Conservation (phyloP, 202 grass and related monocot genomes). For the Schoenoplectus tabernaemontani region DNA sequence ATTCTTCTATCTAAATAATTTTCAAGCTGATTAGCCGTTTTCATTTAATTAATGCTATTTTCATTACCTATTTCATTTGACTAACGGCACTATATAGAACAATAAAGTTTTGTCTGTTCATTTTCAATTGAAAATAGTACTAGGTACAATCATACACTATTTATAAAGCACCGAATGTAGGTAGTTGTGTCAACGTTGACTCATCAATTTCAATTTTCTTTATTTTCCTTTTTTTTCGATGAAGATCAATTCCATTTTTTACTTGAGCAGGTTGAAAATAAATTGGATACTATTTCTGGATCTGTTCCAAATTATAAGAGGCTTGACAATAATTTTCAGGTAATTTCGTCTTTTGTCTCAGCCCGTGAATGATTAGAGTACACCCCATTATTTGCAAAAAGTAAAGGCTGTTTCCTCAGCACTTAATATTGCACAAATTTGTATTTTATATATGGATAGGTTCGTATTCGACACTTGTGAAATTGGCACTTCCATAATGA, state of each 20-base stretch:
- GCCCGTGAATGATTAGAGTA: neutral
- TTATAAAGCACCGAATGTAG: neutral
- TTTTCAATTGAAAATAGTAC: neutral
- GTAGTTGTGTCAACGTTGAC: neutral
- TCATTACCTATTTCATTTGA: too few relatives aligned
- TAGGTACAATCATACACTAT: neutral
- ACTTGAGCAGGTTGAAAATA: neutral
- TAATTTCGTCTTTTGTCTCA: neutral
- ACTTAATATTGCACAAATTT: too few relatives aligned
- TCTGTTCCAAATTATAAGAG: neutral
- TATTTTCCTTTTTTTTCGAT: too few relatives aligned
- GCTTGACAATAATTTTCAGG: neutral
- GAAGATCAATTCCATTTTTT: too few relatives aligned
- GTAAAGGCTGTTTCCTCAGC: too few relatives aligned
- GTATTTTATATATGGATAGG: too few relatives aligned
- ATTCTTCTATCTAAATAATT: neutral
- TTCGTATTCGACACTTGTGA: too few relatives aligned
- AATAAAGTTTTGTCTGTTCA: neutral
- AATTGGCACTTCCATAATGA: too few relatives aligned
- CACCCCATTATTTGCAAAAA: neutral
- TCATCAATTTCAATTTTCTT: too few relatives aligned
- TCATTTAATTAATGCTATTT: neutral
- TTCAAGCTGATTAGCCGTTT: neutral
- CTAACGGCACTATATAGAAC: neutral
- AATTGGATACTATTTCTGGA: neutral